Evolutionary conservation across 2,329 filamentous ascomycete genomes (phyloP).

Genomic region (Sodiomyces alkalinus): DNA sequence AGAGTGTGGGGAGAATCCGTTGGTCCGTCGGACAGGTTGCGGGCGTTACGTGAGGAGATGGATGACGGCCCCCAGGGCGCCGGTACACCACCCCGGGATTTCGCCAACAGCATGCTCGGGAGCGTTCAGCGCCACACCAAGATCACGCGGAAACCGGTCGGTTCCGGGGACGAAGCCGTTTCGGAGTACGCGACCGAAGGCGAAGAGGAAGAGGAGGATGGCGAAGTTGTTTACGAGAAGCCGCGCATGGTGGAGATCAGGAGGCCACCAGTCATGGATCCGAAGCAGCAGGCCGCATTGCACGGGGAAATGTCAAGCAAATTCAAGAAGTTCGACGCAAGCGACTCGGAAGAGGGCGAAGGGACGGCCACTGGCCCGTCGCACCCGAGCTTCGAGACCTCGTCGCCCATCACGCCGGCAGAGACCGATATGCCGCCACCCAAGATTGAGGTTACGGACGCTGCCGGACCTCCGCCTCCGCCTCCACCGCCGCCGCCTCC

Average conservation of each 20-base stretch:
- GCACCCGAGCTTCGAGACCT: conserved; percentile 58
- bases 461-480: conserved; percentile 18
- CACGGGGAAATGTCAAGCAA: conserved; percentile 59
- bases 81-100: conserved; percentile 41
- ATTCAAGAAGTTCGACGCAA: conserved; percentile 57
- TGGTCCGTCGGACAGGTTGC: conserved; percentile 79
- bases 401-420: conserved; percentile 50
- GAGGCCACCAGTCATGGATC: conserved; percentile 52
- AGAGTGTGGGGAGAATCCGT: conserved; percentile 72
- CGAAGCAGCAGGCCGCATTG: conserved; percentile 51
- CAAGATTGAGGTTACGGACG: conserved; percentile 41
- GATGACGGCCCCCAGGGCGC: conserved; percentile 44
- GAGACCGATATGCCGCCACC: conserved; percentile 45
- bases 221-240: conserved; percentile 58
- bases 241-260: conserved; percentile 67
- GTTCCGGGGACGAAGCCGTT: conserved; percentile 22
- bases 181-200: conserved; percentile 30
- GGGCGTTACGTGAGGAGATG: conserved; percentile 90
- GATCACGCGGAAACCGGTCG: conserved; percentile 38
- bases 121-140: conserved; percentile 49
- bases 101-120: conserved; percentile 60
- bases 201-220: conserved; percentile 33
- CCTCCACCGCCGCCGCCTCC: conserved; percentile 29
- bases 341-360: conserved; percentile 56
- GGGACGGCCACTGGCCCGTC: conserved; percentile 60